Evolutionary conservation across 495 filamentous ascomycete genomes (phyloP), one percentile per base, ranked within the genome.

Genomic region (Aspergillus olivimuriae): DNA sequence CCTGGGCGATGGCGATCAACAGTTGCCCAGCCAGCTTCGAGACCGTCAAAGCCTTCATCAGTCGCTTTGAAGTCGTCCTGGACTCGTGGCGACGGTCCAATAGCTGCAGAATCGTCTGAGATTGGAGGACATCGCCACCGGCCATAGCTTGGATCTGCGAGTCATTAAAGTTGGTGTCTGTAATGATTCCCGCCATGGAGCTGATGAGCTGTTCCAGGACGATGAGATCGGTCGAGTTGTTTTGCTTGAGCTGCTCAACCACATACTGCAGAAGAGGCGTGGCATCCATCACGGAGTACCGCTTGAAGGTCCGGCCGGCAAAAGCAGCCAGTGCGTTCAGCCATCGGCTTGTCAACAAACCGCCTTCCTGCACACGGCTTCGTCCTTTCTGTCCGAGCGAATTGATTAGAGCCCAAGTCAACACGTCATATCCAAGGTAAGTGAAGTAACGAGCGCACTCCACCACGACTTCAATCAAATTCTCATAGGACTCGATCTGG

Each of bases 401-500:
- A 54, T 80, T 89, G 60, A 94, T 72, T n/a, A 94, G 72, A 30
- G 80, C 79, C 86, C 89, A 94, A 22, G 87, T 86, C 41, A 96
- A 73, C 31, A 96, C 85, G 58, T 99, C 94, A 56, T 95, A 95
- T 1, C 82, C 91, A 20, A 97, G 74, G 41, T 85, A 80, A 1
- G 91, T 94, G 55, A 96, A 95, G 53, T 95, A 95, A 50, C 86
- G 83, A 22, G 85, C 88, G 55, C 88, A 95, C 58, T 95, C 87
- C 21, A 96, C 88, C 39, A 99, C 84, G 7, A 84, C 84, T 44
- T 95, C 87, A 44, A 91, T 90, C 24, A 97, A 75, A 56, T 96
- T 96, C 55, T 84, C 84, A 60, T 97, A 96, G 0, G 82, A 77
- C 62, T 96, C 89, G 34, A 95, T 89, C 55, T 95, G 89, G 23